Evolutionary conservation across 768 basidiomycete species (phyloP).

Genomic region (Tephrocybe sp.): DNA sequence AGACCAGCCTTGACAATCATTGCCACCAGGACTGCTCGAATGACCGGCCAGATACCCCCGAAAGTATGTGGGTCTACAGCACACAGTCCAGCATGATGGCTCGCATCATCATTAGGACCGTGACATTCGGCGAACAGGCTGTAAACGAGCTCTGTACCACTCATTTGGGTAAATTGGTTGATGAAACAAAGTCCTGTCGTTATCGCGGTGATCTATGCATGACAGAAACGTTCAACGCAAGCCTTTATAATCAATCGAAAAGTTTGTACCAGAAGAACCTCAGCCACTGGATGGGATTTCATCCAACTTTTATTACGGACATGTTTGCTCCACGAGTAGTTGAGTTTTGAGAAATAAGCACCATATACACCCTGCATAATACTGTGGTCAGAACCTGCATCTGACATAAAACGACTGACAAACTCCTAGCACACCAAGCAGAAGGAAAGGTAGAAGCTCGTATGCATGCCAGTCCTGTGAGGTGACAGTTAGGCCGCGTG

Average conservation of each 20-base stretch:
- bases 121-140: slow-evolving; percentile 89
- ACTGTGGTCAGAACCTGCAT: slow-evolving; percentile 8
- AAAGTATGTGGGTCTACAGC: slow-evolving; percentile 59
- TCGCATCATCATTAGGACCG: slow-evolving; percentile 38
- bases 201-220: slow-evolving; percentile 65
- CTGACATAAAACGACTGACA: slow-evolving; percentile 22
- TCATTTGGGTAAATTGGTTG: slow-evolving; percentile 90
- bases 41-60: slow-evolving; percentile 58
- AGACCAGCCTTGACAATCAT: slow-evolving; percentile 79
- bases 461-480: slow-evolving; percentile 88
- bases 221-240: neutral
- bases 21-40: slow-evolving; percentile 67
- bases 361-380: slow-evolving; percentile 81
- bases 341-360: slow-evolving; percentile 89
- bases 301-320: slow-evolving; percentile 84
- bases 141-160: slow-evolving; percentile 93
- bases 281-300: slow-evolving; percentile 72
- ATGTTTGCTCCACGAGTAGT: slow-evolving; percentile 84
- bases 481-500: neutral
- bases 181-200: slow-evolving; percentile 82
- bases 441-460: slow-evolving; percentile 81
- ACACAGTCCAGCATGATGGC: slow-evolving; percentile 70
- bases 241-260: neutral
- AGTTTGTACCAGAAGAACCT: slow-evolving; percentile 74
- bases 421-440: slow-evolving; percentile 90